phyloP scores from a whole-genome alignment of 2,329 filamentous ascomycete species.

The Colletotrichum zoysiae region DNA sequence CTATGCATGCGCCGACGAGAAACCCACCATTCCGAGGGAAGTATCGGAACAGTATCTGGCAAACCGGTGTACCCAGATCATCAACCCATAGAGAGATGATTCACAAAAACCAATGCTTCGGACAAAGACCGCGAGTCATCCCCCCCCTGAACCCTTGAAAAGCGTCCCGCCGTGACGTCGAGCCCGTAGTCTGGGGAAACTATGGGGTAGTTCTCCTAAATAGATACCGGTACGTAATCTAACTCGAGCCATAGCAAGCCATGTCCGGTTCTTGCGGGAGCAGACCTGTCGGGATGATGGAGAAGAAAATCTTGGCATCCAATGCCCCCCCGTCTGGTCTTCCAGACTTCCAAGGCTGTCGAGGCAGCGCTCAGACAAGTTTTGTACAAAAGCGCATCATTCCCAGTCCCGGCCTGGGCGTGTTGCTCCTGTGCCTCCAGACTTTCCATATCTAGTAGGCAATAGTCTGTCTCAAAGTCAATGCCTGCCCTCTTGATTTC shows the following conservation, averaged over 20 bases:
- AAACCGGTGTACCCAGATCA: neutral
- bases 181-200: conserved; percentile 36
- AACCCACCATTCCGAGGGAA: neutral
- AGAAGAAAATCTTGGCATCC: conserved; percentile 29
- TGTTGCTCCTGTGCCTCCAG: neutral
- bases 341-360: neutral
- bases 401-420: conserved; percentile 15
- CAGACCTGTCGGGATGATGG: conserved; percentile 25
- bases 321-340: conserved; percentile 12
- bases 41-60: neutral
- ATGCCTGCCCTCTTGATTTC: conserved; percentile 5
- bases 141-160: conserved; percentile 26
- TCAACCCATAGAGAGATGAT: neutral
- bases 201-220: conserved; percentile 26
- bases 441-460: conserved; percentile 1
- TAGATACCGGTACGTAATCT: conserved; percentile 28
- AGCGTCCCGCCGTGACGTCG: conserved; percentile 38
- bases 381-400: conserved; percentile 35
- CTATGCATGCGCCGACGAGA: neutral
- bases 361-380: conserved; percentile 20
- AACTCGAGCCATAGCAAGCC: conserved; percentile 21
- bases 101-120: neutral
- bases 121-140: conserved; percentile 32
- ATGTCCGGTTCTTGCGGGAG: conserved; percentile 25
- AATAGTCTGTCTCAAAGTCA: conserved; percentile 8